Evolutionary conservation across 257 asterid species (phyloP).

Genomic region (Solanum ossicruentum): DNA sequence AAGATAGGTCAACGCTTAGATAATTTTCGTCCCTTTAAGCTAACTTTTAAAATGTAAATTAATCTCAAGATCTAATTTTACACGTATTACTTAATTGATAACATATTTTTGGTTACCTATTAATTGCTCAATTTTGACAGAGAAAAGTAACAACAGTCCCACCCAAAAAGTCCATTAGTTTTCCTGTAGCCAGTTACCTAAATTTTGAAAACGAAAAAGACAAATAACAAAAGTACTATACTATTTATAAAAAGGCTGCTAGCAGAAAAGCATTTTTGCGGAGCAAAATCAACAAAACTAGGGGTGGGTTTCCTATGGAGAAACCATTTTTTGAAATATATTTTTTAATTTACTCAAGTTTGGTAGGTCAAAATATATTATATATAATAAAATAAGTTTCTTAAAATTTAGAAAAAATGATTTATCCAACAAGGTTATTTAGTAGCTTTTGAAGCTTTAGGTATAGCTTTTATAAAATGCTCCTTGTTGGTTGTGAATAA

Average conservation of each 20-base stretch:
- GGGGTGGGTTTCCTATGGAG: not conserved
- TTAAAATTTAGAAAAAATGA: too few relatives aligned
- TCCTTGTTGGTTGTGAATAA: not conserved
- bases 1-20: too few relatives aligned
- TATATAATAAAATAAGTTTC: not conserved
- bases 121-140: not conserved
- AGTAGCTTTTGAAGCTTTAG: not conserved
- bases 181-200: not conserved
- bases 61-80: too few relatives aligned
- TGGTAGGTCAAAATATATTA: not conserved
- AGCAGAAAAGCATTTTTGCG: not conserved
- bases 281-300: not conserved
- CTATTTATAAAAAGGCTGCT: not conserved
- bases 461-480: not conserved
- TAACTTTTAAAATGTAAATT: too few relatives aligned
- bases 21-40: too few relatives aligned
- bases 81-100: not conserved
- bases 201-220: not conserved
- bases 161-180: not conserved
- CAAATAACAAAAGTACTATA: not conserved
- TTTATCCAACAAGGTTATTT: too few relatives aligned
- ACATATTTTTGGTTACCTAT: not conserved
- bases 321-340: not conserved
- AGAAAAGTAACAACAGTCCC: not conserved
- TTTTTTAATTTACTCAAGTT: not conserved